Evolutionary conservation across 305 asterid species (phyloP).

Genomic region (Solanum hybrid): DNA sequence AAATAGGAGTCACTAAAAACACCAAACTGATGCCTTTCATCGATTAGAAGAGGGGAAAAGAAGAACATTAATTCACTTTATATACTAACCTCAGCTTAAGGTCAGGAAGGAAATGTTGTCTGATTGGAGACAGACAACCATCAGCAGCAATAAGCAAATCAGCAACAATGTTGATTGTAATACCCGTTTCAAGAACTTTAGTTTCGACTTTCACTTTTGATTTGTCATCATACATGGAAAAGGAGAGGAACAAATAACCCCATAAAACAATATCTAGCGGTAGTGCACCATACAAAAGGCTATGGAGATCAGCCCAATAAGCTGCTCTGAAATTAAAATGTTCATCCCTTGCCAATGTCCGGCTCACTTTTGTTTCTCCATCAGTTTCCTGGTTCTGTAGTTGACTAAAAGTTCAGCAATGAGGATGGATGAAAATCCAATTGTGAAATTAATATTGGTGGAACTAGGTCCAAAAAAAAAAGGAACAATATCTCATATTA

Average conservation of each 20-base stretch:
- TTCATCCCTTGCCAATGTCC: conserved; percentile 56
- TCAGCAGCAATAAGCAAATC: conserved; percentile 84
- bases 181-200: conserved; percentile 39
- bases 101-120: conserved; percentile 50
- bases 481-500: too few species aligned
- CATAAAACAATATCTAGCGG: conserved; percentile 42
- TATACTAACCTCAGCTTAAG: conserved; percentile 55
- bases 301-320: conserved; percentile 74
- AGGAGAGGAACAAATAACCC: conserved; percentile 57
- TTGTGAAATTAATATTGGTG: background rate
- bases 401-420: background rate
- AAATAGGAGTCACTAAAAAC: background rate
- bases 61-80: background rate
- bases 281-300: conserved; percentile 42
- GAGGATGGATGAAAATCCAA: too few species aligned
- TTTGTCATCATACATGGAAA: conserved; percentile 33
- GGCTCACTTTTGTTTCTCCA: conserved; percentile 38
- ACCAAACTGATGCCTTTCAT: background rate
- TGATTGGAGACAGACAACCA: conserved; percentile 65
- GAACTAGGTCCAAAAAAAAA: too few species aligned
- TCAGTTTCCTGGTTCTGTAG: conserved; percentile 53
- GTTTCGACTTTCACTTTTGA: conserved; percentile 28
- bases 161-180: conserved; percentile 31
- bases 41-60: background rate
- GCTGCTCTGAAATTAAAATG: conserved; percentile 62